These are phyloP conservation scores for Magnaporthiopsis rhizophila DNA, from an alignment of 2,329 filamentous ascomycete species.

Conservation along the genomic window DNA sequence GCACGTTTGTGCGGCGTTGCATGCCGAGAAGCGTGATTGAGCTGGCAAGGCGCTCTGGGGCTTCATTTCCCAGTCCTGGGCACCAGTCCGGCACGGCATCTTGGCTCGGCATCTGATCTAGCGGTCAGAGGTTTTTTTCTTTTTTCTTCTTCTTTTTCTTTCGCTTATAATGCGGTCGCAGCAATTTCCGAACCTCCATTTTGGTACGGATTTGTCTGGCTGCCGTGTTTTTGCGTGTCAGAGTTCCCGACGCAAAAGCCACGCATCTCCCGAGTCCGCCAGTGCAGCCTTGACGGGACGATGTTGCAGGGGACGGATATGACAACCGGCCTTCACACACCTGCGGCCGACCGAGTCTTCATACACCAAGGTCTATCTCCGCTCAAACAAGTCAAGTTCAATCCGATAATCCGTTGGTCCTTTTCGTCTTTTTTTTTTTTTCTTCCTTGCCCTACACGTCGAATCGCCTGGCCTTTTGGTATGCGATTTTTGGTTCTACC, in stretches of 20 bases:
- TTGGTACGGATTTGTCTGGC: neutral
- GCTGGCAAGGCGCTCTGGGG: neutral
- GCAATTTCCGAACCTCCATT: neutral
- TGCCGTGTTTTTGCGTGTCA: neutral
- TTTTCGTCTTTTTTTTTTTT: neutral
- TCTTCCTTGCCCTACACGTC: neutral
- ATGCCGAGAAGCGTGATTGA: neutral
- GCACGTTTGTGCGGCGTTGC: neutral
- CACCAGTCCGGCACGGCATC: neutral
- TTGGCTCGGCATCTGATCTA: neutral
- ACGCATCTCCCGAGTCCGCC: too few relatives aligned
- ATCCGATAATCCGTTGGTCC: neutral
- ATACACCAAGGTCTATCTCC: neutral
- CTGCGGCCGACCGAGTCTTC: neutral
- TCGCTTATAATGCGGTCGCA: neutral
- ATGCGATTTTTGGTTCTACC: neutral
- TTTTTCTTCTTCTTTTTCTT: too few relatives aligned
- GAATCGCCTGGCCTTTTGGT: neutral
- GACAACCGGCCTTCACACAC: neutral
- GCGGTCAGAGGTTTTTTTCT: neutral
- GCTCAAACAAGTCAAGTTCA: neutral
- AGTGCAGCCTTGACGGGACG: neutral
- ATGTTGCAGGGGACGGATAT: neutral
- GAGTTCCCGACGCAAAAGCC: neutral
- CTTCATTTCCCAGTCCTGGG: neutral